Evolutionary conservation across 257 asterid species (phyloP).

Genomic region (Knoxia roxburghii): DNA sequence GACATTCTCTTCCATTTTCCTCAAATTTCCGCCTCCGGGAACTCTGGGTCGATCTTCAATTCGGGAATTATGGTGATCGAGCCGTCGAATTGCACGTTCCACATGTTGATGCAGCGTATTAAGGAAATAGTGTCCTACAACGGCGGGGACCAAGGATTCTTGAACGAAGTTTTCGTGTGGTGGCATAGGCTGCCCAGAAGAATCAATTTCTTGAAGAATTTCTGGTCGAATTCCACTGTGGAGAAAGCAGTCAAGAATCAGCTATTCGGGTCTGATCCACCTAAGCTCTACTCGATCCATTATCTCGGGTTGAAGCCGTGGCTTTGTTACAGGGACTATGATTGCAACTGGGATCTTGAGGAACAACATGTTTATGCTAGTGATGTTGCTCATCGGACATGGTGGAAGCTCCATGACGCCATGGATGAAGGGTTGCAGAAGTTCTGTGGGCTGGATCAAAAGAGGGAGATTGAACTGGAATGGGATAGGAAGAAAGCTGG

Average conservation of each 20-base stretch:
- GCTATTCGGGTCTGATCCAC: slow-evolving; percentile 67
- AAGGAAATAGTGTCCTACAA: slow-evolving; percentile 67
- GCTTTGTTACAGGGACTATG: slow-evolving; percentile 79
- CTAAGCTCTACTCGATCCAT: slow-evolving; percentile 58
- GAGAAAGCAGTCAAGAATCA: slow-evolving; percentile 55
- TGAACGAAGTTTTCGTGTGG: slow-evolving; percentile 76
- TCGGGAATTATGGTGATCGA: slow-evolving; percentile 83
- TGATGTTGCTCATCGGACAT: slow-evolving; percentile 56
- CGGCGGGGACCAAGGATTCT: slow-evolving; percentile 89
- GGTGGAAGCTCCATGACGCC: slow-evolving; percentile 78
- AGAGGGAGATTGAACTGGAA: slow-evolving; percentile 53
- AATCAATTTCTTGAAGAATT: slow-evolving; percentile 67
- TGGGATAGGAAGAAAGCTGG: slow-evolving; percentile 57
- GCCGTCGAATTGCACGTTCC: slow-evolving; percentile 81
- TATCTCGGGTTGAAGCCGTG: slow-evolving; percentile 83
- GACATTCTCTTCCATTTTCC: slow-evolving; percentile 72
- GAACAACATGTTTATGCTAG: slow-evolving; percentile 69
- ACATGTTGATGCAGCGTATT: slow-evolving; percentile 44
- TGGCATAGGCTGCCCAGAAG: slow-evolving; percentile 88
- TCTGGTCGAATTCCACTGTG: slow-evolving; percentile 54
- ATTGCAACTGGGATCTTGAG: slow-evolving; percentile 63
- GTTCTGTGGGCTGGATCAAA: slow-evolving; percentile 43
- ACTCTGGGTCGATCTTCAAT: slow-evolving; percentile 64
- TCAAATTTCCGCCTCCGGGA: slow-evolving; percentile 80
- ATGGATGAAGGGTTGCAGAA: slow-evolving; percentile 54